These are phyloP conservation scores for Saxophila tyrrhenica DNA, from an alignment of 495 filamentous ascomycete species.

Conservation along the genomic window DNA sequence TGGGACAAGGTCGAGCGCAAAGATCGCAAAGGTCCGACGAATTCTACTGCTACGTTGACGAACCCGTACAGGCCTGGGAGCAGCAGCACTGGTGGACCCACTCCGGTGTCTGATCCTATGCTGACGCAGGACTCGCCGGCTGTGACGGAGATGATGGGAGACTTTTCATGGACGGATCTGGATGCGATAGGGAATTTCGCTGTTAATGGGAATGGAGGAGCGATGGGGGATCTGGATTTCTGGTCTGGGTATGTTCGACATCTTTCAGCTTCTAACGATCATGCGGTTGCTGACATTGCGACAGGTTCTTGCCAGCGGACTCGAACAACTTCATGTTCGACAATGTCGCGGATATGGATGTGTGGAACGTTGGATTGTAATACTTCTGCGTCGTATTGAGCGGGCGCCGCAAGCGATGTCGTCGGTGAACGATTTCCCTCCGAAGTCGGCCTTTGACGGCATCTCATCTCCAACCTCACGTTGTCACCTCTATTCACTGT, in stretches of 20 bases:
- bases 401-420: not conserved
- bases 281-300: not conserved
- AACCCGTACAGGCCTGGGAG: constrained; percentile 19
- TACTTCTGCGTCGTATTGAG: not conserved
- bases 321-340: constrained; percentile 18
- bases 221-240: constrained; percentile 8
- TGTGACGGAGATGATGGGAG: constrained; percentile 32
- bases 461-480: not conserved
- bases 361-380: constrained; percentile 11
- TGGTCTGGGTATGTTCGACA: constrained; percentile 10
- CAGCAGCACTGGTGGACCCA: constrained; percentile 27
- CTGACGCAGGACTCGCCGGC: constrained; percentile 23
- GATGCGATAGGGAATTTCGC: constrained; percentile 47
- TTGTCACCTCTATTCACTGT: not conserved
- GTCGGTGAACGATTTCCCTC: not conserved
- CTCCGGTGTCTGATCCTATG: constrained; percentile 11
- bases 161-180: constrained; percentile 49
- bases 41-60: constrained; percentile 14
- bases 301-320: constrained; percentile 16
- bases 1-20: constrained; percentile 36
- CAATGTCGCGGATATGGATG: constrained; percentile 7
- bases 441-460: not conserved
- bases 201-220: constrained; percentile 21
- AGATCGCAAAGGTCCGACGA: constrained; percentile 9
- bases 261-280: not conserved